Evolutionary conservation across 148 eudicot genomes (phyloP).

Genomic region (Pharnaceum exiguum): DNA sequence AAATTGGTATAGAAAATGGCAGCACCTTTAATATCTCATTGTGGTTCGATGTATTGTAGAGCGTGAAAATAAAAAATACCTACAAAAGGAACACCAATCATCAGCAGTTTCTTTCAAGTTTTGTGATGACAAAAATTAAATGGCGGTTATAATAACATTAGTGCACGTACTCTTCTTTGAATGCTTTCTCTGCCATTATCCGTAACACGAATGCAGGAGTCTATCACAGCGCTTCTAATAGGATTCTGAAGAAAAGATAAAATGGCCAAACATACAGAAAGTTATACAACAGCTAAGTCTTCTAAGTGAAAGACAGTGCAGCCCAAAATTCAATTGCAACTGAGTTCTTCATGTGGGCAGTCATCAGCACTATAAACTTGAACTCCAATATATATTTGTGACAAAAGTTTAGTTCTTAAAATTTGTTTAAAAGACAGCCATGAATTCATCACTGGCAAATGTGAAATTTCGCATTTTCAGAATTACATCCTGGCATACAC

Average conservation of each 20-base stretch:
- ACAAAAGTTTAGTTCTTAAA: too few species aligned
- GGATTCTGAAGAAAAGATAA: conserved; percentile 38
- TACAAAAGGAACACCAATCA: conserved; percentile 19
- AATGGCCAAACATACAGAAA: background rate
- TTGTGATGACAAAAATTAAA: background rate
- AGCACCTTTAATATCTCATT: conserved; percentile 57
- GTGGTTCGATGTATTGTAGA: conserved; percentile 54
- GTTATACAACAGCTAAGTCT: too few species aligned
- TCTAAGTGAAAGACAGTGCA: too few species aligned
- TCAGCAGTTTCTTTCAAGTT: background rate
- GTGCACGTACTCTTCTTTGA: conserved; percentile 45
- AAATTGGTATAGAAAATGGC: conserved; percentile 9
- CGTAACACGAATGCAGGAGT: conserved; percentile 55
- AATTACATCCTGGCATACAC: too few species aligned
- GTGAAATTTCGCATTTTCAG: too few species aligned
- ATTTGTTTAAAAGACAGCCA: too few species aligned
- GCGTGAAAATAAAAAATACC: conserved; percentile 62
- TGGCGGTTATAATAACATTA: background rate
- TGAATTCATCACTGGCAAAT: too few species aligned
- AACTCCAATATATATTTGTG: too few species aligned
- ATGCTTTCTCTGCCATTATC: conserved; percentile 59
- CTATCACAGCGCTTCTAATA: conserved; percentile 46
- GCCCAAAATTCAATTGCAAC: too few species aligned
- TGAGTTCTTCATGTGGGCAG: too few species aligned
- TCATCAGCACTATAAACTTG: too few species aligned